Base-by-base conservation (phyloP, 1,284 basidiomycete genomes). In the Fistulinella cinereoalba region DNA sequence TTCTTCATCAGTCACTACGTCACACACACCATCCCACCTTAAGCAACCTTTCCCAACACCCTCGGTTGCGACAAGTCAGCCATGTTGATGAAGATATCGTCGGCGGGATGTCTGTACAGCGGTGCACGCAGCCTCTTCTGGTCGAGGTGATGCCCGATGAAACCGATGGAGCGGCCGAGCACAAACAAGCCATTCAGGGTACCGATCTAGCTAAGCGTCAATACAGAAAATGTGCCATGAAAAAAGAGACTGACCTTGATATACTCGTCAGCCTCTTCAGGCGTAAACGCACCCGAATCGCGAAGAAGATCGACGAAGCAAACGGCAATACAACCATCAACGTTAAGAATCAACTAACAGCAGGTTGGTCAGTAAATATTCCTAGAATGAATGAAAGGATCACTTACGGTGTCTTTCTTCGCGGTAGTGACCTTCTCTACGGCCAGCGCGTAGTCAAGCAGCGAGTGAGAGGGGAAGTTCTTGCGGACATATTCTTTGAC, bases 341-440 rank as follows among this genome's bases (percentile, higher is more conserved):
- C 95, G 75, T 97, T 97, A 50, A 97, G 77, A 72, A 97, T 92
- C 57, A 92, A 80, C 76, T 83, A 56, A 11, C 5, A 3, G 33
- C 7, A 4, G 33, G 4, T 2, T 3, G 8, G 19, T 58, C 19
- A 54, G 34, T 4, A 44, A 37, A 11, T 1, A 15, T 25, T 32
- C 18, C 13, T 11, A 21, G 12, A 10, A 7, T 43, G 38, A 29
- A 11, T 33, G 18, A 42, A 11, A 21, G 28, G 19, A 12, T n/a
- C 9, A 73, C 80, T 71, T 55, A 90, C 82, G 31, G 93, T 95
- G 70, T 96, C 94, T 77, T 98, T 97, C 86, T 99, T 99, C 49
- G 92, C 77, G 38, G 94, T 96, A 33, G 96, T 98, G 47, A 98
- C 95, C 72, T 92, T 93, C 80, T 99, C 95, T 56, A 98, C 94